Base-by-base conservation (phyloP, 2,329 filamentous ascomycete species). In the Venturiaceae sp. region DNA sequence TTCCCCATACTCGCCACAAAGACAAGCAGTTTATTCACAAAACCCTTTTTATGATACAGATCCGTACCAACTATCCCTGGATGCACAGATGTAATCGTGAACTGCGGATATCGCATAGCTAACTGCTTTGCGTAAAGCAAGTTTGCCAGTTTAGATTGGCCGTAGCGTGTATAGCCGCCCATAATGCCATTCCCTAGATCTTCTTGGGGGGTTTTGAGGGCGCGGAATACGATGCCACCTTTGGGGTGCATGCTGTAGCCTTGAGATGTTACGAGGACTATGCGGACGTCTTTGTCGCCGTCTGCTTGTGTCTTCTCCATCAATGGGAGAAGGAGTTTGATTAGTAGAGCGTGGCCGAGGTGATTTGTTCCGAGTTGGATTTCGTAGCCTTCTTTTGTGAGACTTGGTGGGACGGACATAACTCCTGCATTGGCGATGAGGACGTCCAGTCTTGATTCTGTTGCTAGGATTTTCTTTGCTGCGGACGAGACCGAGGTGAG, bases 361-460 rank as follows among this genome's bases (percentile, higher is more conserved):
- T 80, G 74, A 62, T 81, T 80, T 9, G 74, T 78, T 33, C 75
- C 78, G 59, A 80, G 75, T 55, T 79, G 76, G 33, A 75, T 70
- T 64, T 81, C 78, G 61, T 77, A 78, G 46, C 75, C 77, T 46
- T 80, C 76, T 19, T 70, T 66, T 0, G 77, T 79, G 2, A 69
- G 65, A 26, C 63, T 66, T 41, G 64, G n/a, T 19, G 60, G 58
- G 0, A 63, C 46, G 2, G 64, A 65, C 63, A 75, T 74, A 57
- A 78, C 68, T 39, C 76, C 77, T 0, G 77, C 77, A 61, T 79
- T 79, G 65, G 73, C 71, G 58, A 78, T 68, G 3, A 79, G 67
- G 30, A 78, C 66, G 60, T 80, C 75, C 19, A 80, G 70, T 3
- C 74, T 71, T n/a, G 64, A n/a, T n/a, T n/a, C n/a, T n/a, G n/a